phyloP scores from a whole-genome alignment of 306 rosid species.

The Cajanus cajan region DNA sequence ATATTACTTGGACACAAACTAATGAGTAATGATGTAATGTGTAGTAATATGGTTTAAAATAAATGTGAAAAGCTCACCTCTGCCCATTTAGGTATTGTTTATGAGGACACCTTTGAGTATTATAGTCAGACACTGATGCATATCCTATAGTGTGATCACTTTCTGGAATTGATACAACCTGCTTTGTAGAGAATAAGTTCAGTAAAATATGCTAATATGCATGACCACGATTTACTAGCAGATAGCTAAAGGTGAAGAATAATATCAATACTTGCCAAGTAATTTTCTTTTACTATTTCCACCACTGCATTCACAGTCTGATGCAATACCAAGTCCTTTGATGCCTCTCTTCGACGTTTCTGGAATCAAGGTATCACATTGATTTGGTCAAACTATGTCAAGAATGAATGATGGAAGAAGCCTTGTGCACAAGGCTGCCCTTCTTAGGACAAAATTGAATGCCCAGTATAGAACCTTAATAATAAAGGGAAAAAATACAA shows the following conservation, averaged over 20 bases:
- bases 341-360: slow-evolving; percentile 75
- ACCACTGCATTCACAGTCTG: slow-evolving; percentile 76
- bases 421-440: background rate
- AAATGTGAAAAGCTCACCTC: slow-evolving; percentile 52
- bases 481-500: background rate
- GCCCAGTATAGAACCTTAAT: slow-evolving; percentile 1
- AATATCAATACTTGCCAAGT: slow-evolving; percentile 65
- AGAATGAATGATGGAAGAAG: background rate
- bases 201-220: slow-evolving; percentile 3
- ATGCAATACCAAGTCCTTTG: slow-evolving; percentile 53
- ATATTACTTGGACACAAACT: background rate
- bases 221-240: background rate
- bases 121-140: slow-evolving; percentile 74
- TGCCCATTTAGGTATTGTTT: slow-evolving; percentile 69
- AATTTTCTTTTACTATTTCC: slow-evolving; percentile 83
- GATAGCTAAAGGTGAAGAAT: slow-evolving; percentile 14
- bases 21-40: background rate
- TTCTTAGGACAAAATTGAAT: slow-evolving; percentile 9
- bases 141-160: slow-evolving; percentile 68
- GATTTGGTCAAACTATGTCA: slow-evolving; percentile 24
- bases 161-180: slow-evolving; percentile 86
- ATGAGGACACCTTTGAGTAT: slow-evolving; percentile 60
- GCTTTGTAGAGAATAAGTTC: slow-evolving; percentile 30
- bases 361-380: slow-evolving; percentile 33
- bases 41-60: background rate